Evolutionary conservation across 202 grass and related monocot species (phyloP).

Genomic region (Carex sylvatica): DNA sequence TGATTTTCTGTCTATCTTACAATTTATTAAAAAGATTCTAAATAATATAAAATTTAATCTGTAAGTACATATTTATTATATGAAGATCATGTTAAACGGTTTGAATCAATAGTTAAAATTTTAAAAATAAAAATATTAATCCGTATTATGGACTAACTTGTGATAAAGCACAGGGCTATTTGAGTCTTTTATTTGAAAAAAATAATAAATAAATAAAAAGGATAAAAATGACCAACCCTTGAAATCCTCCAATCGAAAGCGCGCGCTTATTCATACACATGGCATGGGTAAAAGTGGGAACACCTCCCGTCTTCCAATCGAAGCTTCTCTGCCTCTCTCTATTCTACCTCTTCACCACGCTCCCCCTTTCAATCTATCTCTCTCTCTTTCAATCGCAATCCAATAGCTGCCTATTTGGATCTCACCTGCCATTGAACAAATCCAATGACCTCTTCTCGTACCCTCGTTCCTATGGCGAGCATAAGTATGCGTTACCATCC

Average conservation of each 20-base stretch:
- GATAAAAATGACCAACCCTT: background rate
- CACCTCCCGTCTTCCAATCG: constrained; percentile 55
- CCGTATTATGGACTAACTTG: too few species aligned
- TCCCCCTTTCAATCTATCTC: constrained; percentile 86
- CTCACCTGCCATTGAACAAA: background rate
- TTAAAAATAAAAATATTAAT: too few species aligned
- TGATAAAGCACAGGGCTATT: too few species aligned
- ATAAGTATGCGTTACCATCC: constrained; percentile 62
- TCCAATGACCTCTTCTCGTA: constrained; percentile 45
- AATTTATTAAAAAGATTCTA: too few species aligned
- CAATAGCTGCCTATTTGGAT: constrained; percentile 27
- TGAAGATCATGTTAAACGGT: too few species aligned
- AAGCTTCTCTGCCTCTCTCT: constrained; percentile 90
- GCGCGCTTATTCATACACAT: constrained; percentile 25
- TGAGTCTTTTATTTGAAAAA: too few species aligned
- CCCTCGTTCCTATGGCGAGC: constrained; percentile 61
- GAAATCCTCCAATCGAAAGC: background rate
- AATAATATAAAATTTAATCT: too few species aligned
- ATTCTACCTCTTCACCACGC: constrained; percentile 92
- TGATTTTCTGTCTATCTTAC: too few species aligned
- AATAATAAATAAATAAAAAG: background rate
- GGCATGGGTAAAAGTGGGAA: constrained; percentile 48
- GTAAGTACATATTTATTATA: too few species aligned
- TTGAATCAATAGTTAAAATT: too few species aligned
- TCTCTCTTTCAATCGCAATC: constrained; percentile 53